Evolutionary conservation across 495 filamentous ascomycete species (phyloP).

Genomic region (Tuber magnatum): DNA sequence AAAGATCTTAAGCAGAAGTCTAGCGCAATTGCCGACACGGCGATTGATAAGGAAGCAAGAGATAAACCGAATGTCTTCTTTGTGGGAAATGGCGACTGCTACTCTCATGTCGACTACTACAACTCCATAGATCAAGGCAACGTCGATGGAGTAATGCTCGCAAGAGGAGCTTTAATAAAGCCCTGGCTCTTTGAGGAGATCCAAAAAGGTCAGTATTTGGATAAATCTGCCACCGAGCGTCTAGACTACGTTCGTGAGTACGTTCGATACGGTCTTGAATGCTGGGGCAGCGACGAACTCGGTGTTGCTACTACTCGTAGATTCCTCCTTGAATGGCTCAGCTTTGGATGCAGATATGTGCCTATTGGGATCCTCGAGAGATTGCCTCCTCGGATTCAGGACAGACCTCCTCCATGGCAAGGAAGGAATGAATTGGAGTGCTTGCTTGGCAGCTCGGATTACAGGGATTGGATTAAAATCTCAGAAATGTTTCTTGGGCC

Average conservation of each 20-base stretch:
- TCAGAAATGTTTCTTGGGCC: constrained; percentile 97
- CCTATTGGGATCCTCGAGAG: constrained; percentile 82
- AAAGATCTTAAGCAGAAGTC: constrained; percentile 62
- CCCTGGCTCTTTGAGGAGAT: constrained; percentile 99
- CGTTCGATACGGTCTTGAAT: constrained; percentile 77
- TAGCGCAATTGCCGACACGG: constrained; percentile 62
- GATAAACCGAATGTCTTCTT: constrained; percentile 64
- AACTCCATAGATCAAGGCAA: constrained; percentile 64
- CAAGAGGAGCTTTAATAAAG: constrained; percentile 84
- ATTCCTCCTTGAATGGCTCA: constrained; percentile 91
- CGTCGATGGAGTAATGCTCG: constrained; percentile 87
- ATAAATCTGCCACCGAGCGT: constrained; percentile 84
- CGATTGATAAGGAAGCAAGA: constrained; percentile 62
- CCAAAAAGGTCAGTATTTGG: constrained; percentile 78
- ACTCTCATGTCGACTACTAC: constrained; percentile 82
- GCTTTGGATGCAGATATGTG: constrained; percentile 76
- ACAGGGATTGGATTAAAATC: constrained; percentile 97
- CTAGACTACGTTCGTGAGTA: constrained; percentile 81
- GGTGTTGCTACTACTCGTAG: constrained; percentile 80
- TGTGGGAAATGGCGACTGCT: constrained; percentile 93
- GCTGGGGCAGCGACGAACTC: constrained; percentile 91
- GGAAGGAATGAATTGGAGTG: constrained; percentile 88
- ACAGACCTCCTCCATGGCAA: constrained; percentile 73
- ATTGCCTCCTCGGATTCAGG: constrained; percentile 76
- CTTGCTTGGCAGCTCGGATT: constrained; percentile 76